Percentiles rank a stretch among this genome's conserved stretches.
These are phyloP conservation scores for Sarocladium kiliense DNA, from an alignment of 2,329 filamentous ascomycete genomes.

Conservation along the genomic window DNA sequence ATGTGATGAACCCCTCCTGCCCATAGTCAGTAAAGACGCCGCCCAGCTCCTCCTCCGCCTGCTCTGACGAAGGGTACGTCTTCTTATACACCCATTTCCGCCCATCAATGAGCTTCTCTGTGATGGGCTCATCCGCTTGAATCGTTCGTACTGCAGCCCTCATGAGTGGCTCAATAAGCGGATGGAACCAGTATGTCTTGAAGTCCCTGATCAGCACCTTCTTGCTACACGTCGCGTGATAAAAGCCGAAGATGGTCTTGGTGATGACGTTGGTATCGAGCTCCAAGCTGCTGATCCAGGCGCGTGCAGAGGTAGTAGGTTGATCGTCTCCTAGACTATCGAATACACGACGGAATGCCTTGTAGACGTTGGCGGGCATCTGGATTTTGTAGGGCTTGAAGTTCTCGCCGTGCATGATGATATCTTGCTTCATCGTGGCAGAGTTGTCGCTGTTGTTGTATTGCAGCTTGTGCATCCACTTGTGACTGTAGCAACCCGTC, in stretches of 20 bases:
- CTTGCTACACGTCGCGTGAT: constrained; percentile 35
- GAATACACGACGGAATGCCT: constrained; percentile 24
- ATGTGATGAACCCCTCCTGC: constrained; percentile 21
- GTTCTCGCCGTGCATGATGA: constrained; percentile 17
- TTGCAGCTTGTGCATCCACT: constrained; percentile 17
- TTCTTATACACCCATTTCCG: constrained; percentile 22
- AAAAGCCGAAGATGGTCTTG: constrained; percentile 28
- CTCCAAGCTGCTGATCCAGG: constrained; percentile 25
- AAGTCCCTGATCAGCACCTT: constrained; percentile 25
- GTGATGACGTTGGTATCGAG: constrained; percentile 33
- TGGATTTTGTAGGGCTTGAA: constrained; percentile 25
- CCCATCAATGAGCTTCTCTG: constrained; percentile 23
- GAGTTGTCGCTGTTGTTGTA: constrained; percentile 23
- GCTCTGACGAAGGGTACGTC: constrained; percentile 11
- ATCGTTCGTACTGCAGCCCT: constrained; percentile 21
- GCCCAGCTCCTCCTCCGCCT: constrained; percentile 13
- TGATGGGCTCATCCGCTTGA: constrained; percentile 17
- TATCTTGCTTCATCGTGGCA: constrained; percentile 18
- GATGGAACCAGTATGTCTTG: constrained; percentile 32
- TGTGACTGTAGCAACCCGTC: constrained; percentile 15
- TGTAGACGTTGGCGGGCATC: constrained; percentile 26
- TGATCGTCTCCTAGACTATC: constrained; percentile 22
- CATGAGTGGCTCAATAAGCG: constrained; percentile 25
- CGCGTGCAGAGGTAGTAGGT: constrained; percentile 18
- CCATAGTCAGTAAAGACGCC: constrained; percentile 17